phyloP scores from a whole-genome alignment of 2,329 filamentous ascomycete genomes.

The Pyricularia sp. region DNA sequence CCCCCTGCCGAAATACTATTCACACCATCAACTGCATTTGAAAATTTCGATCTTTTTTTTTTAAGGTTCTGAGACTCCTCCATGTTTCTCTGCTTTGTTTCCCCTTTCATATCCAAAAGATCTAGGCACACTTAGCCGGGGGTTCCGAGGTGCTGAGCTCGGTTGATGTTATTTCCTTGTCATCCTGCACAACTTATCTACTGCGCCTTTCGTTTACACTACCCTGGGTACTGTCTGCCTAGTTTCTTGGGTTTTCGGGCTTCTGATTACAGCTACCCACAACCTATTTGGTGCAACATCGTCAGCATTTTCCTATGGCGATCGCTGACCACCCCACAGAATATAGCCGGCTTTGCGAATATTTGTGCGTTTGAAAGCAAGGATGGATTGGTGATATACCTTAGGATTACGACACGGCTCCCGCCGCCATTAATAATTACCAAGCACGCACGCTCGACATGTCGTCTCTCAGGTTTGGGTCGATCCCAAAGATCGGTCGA shows the following conservation, averaged over 20 bases:
- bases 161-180: background rate
- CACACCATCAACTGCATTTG: background rate
- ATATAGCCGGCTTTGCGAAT: background rate
- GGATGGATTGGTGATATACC: slow-evolving; percentile 9
- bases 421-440: background rate
- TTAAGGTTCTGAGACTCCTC: slow-evolving; percentile 2
- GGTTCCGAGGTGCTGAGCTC: background rate
- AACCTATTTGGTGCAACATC: background rate
- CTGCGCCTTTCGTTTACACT: background rate
- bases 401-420: background rate
- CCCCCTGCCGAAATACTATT: background rate
- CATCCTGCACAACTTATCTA: background rate
- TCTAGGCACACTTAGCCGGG: slow-evolving; percentile 1
- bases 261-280: background rate
- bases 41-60: background rate
- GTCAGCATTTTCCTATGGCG: background rate
- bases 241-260: background rate
- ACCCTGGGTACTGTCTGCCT: background rate
- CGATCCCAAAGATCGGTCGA: slow-evolving; percentile 12
- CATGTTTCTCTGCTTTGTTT: background rate
- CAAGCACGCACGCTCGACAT: slow-evolving; percentile 12
- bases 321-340: slow-evolving; percentile 4
- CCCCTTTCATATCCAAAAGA: background rate
- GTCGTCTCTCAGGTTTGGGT: slow-evolving; percentile 17
- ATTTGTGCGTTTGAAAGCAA: background rate